A percentile compares a stretch with the other conserved stretches of the same genome.
phyloP scores from a whole-genome alignment of 768 basidiomycete species.

The Termitomyces sp. region DNA sequence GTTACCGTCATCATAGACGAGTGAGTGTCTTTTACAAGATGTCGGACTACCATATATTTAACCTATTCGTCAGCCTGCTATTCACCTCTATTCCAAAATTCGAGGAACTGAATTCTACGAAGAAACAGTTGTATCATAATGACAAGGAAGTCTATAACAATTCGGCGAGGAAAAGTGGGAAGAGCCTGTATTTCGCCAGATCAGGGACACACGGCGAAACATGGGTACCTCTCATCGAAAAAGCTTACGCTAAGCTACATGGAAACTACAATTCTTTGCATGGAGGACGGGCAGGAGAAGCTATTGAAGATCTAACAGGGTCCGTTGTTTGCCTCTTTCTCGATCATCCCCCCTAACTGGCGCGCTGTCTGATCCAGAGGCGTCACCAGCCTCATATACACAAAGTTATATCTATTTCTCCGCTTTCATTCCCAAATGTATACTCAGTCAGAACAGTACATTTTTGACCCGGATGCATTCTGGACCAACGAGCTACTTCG shows the following conservation, averaged over 20 bases:
- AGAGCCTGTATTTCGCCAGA: conserved; percentile 47
- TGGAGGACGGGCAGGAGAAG: conserved; percentile 43
- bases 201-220: conserved; percentile 47
- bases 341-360: too few species aligned
- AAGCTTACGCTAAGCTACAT: conserved; percentile 57
- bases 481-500: conserved; percentile 47
- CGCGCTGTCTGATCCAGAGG: conserved; percentile 11
- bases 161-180: conserved; percentile 43
- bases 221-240: conserved; percentile 58
- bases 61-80: conserved; percentile 33
- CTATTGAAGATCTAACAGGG: conserved; percentile 59
- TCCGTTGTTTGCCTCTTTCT: conserved; percentile 16
- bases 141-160: conserved; percentile 45
- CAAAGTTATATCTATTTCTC: conserved; percentile 17
- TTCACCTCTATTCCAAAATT: conserved; percentile 49
- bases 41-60: not conserved
- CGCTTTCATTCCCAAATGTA: not conserved
- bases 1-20: conserved; percentile 55
- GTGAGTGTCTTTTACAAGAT: conserved; percentile 20
- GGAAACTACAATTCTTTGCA: conserved; percentile 43
- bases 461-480: conserved; percentile 45
- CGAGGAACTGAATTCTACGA: conserved; percentile 37
- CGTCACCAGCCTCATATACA: conserved; percentile 23
- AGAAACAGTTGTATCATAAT: conserved; percentile 45
- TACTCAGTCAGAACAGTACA: conserved; percentile 31